Evolutionary conservation across 371 early-diverging fungal genomes (phyloP).

Genomic region (Batkoa obscura): DNA sequence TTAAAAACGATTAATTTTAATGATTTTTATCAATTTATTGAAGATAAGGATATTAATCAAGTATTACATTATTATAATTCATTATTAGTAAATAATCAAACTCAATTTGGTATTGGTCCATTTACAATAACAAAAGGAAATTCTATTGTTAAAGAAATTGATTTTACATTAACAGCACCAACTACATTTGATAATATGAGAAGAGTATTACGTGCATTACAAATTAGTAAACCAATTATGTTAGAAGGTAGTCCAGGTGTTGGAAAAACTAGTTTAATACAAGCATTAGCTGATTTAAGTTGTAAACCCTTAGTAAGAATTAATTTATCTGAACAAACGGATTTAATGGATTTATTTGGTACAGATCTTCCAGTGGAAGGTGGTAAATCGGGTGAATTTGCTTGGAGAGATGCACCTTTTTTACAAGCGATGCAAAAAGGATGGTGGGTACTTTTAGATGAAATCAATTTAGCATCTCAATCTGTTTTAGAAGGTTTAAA

Average conservation of each 20-base stretch:
- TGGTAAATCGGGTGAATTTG: constrained; percentile 67
- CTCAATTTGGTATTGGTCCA: constrained; percentile 44
- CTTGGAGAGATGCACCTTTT: constrained; percentile 93
- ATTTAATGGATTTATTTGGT: constrained; percentile 98
- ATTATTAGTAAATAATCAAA: constrained; percentile 16
- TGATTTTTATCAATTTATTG: constrained; percentile 9
- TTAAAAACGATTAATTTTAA: constrained; percentile 1
- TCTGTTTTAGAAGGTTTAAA: constrained; percentile 87
- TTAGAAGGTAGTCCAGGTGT: constrained; percentile 96
- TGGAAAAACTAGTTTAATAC: constrained; percentile 94
- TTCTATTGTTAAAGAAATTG: constrained; percentile 21
- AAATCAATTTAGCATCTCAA: constrained; percentile 95
- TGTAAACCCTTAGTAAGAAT: constrained; percentile 82
- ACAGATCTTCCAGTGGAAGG: constrained; percentile 55
- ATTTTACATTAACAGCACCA: constrained; percentile 73
- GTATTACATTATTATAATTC: constrained; percentile 24
- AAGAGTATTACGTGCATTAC: constrained; percentile 90
- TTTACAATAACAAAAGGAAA: constrained; percentile 56
- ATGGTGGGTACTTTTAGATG: constrained; percentile 97
- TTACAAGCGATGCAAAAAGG: constrained; percentile 89
- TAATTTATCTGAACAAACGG: constrained; percentile 98
- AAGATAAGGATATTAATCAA: constrained; percentile 15
- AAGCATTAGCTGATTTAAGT: constrained; percentile 63
- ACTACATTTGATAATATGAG: constrained; percentile 76
- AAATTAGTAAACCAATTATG: constrained; percentile 81